These are phyloP conservation scores for Plantago major DNA, from an alignment of 257 asterid genomes.

Conservation along the genomic window DNA sequence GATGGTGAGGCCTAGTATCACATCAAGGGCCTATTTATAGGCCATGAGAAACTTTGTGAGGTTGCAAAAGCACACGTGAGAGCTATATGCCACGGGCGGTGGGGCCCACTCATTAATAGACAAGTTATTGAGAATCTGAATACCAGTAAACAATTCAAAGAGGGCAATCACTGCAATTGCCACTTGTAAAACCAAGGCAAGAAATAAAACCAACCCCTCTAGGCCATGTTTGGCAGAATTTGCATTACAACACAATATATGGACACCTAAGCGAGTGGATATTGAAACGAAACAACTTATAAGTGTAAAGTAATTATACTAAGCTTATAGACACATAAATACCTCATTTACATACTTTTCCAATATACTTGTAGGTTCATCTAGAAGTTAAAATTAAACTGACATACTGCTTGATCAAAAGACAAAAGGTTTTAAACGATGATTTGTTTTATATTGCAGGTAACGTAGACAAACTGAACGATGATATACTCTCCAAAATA, in stretches of 20 bases:
- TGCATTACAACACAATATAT: neutral
- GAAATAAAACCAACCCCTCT: neutral
- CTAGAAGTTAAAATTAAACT: neutral
- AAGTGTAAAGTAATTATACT: neutral
- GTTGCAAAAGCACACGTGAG: neutral
- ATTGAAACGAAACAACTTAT: neutral
- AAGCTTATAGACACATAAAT: neutral
- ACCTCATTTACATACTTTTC: neutral
- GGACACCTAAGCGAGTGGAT: neutral
- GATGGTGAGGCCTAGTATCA: neutral
- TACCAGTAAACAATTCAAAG: neutral
- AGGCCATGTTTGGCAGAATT: conserved; percentile 24
- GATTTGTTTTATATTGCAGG: no score
- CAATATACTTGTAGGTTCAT: neutral
- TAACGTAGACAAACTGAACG: no score
- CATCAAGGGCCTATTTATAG: conserved; percentile 20
- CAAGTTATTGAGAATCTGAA: conserved; percentile 25
- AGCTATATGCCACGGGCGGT: no score
- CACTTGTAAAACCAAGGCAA: conserved; percentile 6
- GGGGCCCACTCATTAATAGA: conserved; percentile 15
- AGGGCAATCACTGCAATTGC: conserved; percentile 12
- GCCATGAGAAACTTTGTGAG: neutral
- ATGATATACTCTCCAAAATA: no score
- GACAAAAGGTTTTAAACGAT: no score
- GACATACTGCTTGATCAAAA: no score